Evolutionary conservation across 2,329 filamentous ascomycete species (phyloP), one percentile per base, ranked within the genome.

Genomic region (Arthrobotrys conoides): DNA sequence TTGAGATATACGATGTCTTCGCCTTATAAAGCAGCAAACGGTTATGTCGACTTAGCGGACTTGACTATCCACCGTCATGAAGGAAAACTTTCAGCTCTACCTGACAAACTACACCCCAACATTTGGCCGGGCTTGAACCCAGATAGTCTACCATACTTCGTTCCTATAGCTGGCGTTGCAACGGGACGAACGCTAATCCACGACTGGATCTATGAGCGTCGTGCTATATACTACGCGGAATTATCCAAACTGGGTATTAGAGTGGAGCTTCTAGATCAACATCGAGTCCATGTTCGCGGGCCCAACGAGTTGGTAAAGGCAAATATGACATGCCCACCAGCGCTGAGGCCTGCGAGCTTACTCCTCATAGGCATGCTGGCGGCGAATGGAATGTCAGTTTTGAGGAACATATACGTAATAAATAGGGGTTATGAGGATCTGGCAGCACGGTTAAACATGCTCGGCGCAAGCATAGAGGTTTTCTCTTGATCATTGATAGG

Each of bases 391-490:
- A 27, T 66, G 16, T 59, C 63, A 38, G 14, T 61, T 20, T 16
- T 72, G 4, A 66, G 38, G 12, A 51, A 66, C 16, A n/a, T 66
- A 6, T 71, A 71, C 12, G 61, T 61, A 27, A 64, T 71, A 12
- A 64, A 71, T 55, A 57, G 68, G 16, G 68, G 68, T 14, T 71
- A 71, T 57, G 68, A 71, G 51, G 57, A 71, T 65, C n/a, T 71
- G 14, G 68, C 44, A 18, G 57, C 27, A 16, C 10, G 68, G 46
- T 33, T 71, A n/a, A 71, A 64, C 8, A 53, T 51, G 30, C 33
- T 71, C 4, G 68, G 68, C n/a, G 68, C 68, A 8, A 51, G 46
- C 41, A 57, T 71, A n/a, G 33, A 53, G 44, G 57, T 46, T 0
- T 64, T 71, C 30, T 55, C 57, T 1, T 61, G 18, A 38, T 14